Base-by-base conservation (phyloP, 1,284 basidiomycete genomes). In the Anthracocystis walkeri region DNA sequence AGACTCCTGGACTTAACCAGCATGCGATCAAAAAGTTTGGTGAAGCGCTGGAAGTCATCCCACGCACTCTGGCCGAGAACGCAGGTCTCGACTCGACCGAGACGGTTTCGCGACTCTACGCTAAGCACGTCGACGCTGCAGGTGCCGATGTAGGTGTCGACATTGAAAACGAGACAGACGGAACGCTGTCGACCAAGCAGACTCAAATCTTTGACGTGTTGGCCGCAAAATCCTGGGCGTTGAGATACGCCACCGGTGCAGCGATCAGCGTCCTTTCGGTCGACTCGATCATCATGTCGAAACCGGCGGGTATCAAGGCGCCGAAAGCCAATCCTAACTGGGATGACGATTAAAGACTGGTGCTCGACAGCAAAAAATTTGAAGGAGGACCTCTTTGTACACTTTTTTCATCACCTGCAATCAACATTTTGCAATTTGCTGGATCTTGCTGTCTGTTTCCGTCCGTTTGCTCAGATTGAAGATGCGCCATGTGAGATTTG, bases 81-180 rank as follows among this genome's bases (percentile, higher is more conserved):
- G 95, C 97, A 8, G 96, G 95, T 14, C 88, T 95, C 10, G 93
- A 95, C 85, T 93, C 94, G 0, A 97, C 96, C 81, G 95, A 97
- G 85, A 91, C 95, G 18, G 88, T 99, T 31, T 93, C 92, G 73
- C 89, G 90, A 58, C 86, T 98, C 59, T 95, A 93, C 90, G 94
- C 94, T 44, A 93, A 92, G 83, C 97, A 99, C 86, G 67, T 66
- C 31, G 60, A 89, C 60, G 87, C 63, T 7, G 42, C 31, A 0
- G 69, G 87, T 84, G 88, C 18, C 90, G 91, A 90, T 48, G 84
- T 87, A 7, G 97, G 96, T 64, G 94, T 99, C 16, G 95, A 99
- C 83, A 90, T 99, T 62, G 95, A 97, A 38, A 71, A 80, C 63
- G 45, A 71, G 20, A 11, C 7, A 3, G 82, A 82, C 58, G 82